A percentile compares a stretch with the other conserved stretches of the same genome.
These are phyloP conservation scores for Lasiodiplodia gonubiensis DNA, from an alignment of 2,329 filamentous ascomycete genomes.

Conservation along the genomic window DNA sequence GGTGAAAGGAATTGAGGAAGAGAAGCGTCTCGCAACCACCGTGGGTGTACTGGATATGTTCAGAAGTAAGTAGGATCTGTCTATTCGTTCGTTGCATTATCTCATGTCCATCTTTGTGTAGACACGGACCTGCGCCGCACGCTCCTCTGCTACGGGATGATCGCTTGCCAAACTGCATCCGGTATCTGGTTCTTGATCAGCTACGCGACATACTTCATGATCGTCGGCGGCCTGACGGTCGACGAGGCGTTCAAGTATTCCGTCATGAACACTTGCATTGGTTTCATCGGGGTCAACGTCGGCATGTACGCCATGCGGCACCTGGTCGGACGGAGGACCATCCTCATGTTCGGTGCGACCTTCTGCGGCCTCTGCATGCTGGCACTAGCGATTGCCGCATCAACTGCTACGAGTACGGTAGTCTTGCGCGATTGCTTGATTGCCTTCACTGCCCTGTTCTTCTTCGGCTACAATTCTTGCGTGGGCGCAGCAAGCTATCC, in stretches of 20 bases:
- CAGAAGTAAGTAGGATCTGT: slow-evolving; percentile 49
- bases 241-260: slow-evolving; percentile 56
- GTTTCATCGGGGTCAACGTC: slow-evolving; percentile 56
- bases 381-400: slow-evolving; percentile 49
- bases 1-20: slow-evolving; percentile 38
- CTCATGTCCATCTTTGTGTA: not conserved
- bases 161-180: slow-evolving; percentile 52
- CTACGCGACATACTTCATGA: slow-evolving; percentile 55
- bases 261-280: slow-evolving; percentile 58
- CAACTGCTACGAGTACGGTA: slow-evolving; percentile 35
- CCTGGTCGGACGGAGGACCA: slow-evolving; percentile 53
- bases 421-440: slow-evolving; percentile 38
- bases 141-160: slow-evolving; percentile 57
- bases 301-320: slow-evolving; percentile 58
- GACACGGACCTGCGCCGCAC: slow-evolving; percentile 54
- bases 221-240: slow-evolving; percentile 31
- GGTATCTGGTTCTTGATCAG: slow-evolving; percentile 59
- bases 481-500: slow-evolving; percentile 43
- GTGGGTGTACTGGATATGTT: slow-evolving; percentile 59
- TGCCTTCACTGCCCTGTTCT: slow-evolving; percentile 45
- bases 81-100: no score
- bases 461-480: slow-evolving; percentile 45
- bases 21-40: slow-evolving; percentile 55
- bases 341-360: slow-evolving; percentile 55
- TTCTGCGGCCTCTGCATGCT: slow-evolving; percentile 54